phyloP scores from a whole-genome alignment of 2,329 filamentous ascomycete species.

The Diplodia intermedia region DNA sequence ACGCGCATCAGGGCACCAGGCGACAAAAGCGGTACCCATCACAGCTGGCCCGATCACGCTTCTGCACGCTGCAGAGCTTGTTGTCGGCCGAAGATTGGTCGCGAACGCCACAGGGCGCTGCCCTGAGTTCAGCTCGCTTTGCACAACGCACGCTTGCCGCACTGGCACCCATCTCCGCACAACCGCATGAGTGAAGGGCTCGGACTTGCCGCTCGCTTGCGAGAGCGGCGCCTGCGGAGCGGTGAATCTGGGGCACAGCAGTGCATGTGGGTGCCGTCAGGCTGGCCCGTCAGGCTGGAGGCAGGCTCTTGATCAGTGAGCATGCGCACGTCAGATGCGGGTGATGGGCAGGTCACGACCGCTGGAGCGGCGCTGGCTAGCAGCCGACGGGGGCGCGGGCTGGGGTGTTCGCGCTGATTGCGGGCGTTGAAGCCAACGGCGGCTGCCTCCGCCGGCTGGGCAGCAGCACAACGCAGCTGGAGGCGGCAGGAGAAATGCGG shows the following conservation, averaged over 20 bases:
- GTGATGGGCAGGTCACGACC: conserved; percentile 4
- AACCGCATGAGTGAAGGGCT: conserved; percentile 14
- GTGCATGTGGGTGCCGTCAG: neutral
- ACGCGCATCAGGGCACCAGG: neutral
- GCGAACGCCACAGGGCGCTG: conserved; percentile 10
- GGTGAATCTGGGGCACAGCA: conserved; percentile 15
- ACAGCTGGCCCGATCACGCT: neutral
- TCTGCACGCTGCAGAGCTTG: conserved; percentile 13
- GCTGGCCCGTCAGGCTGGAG: neutral
- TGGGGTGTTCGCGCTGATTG: conserved; percentile 5
- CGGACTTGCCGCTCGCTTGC: conserved; percentile 31
- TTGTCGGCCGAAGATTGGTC: conserved; percentile 20
- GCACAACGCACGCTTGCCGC: conserved; percentile 6
- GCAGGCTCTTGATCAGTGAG: neutral
- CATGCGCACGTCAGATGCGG: conserved; percentile 7
- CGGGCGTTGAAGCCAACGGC: conserved; percentile 18
- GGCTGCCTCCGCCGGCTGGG: neutral
- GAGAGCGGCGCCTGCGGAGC: neutral
- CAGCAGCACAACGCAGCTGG: neutral
- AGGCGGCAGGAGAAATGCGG: neutral
- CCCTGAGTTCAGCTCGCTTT: conserved; percentile 15
- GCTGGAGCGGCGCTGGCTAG: neutral
- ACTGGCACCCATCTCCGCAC: neutral
- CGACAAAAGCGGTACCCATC: conserved; percentile 7
- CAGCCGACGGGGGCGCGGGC: conserved; percentile 13